Evolutionary conservation across 768 basidiomycete species (phyloP), one percentile per base, ranked within the genome.

Genomic region (Neoboletus subvelutipes): DNA sequence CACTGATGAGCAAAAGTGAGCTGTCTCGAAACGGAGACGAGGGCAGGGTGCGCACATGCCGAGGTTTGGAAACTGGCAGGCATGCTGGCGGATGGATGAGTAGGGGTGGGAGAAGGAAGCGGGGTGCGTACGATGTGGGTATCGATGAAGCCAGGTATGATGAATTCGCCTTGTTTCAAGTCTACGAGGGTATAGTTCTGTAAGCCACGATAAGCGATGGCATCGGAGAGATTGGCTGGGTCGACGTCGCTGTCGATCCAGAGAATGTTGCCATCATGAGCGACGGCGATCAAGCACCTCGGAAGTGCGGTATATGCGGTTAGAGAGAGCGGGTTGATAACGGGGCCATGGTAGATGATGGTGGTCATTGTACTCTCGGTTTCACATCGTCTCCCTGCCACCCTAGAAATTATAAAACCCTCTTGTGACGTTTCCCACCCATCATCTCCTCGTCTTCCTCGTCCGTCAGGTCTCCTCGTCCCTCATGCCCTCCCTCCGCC

Each of bases 141-240:
- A 77, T 97, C 94, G 52, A 95, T 76, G 69, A 96, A 84, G 4
- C 94, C 94, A 7, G 94, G 94, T 66, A 92, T 83, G 54, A 96
- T 65, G 67, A 94, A 94, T 60, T 86, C 78, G 17, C 83, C 83
- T 3, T 77, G 70, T 12, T 70, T 71, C 46, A 86, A 66, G n/a
- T 55, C 54, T 10, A 80, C 66, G 5, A 84, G 65, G 37, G 63
- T 52, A 51, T 62, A 60, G 37, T 12, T 5, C 2, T 68, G 45
- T 20, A 75, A 65, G n/a, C 84, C 87, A 58, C 84, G 81, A 43
- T 73, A 70, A 0, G 77, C 75, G 46, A 90, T 69, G 4, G 75
- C 74, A 20, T 83, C 77, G 67, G 79, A 79, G 9, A 90, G 63
- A 49, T 69, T 67, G 46, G 77, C 69, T 13, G 73, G 65, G 31